Evolutionary conservation across 2,329 filamentous ascomycete genomes (phyloP), one percentile per base, ranked within the genome.

Genomic region (Aspergillus intermedius): DNA sequence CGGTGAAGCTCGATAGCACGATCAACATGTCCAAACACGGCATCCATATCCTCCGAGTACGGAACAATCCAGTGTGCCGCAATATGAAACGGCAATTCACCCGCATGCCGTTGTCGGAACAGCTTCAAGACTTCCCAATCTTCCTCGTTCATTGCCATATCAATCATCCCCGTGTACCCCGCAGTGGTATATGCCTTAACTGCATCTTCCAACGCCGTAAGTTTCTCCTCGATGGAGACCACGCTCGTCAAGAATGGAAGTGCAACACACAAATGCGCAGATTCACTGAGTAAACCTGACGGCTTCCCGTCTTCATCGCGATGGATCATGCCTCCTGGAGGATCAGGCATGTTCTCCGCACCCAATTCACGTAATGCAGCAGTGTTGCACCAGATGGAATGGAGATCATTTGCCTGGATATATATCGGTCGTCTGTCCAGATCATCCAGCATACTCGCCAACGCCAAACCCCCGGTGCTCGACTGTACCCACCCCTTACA

Each of bases 121-220:
- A 66, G 58, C 3, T 71, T 60, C 19, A 77, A 55, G 0, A 73
- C 65, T 40, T 69, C 69, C 75, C 75, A 78, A 1, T 66, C 65
- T 19, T 66, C 65, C 30, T 77, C 74, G 46, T 77, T 74, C 73
- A 76, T 77, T 17, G 74, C 75, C 75, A 77, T 77, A 42, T 77
- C 75, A 5, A 77, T 66, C 32, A 75, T 60, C 2, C 74, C 74
- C 0, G 75, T 77, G 47, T 74, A 75, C 1, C 75, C 75, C 0
- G 68, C 69, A 0, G 65, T 60, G 23, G 71, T 71, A 49, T 77
- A 77, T 8, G 69, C 65, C 0, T 57, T 52, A 42, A 75, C 65
- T 0, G 73, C 75, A 2, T 66, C 61, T 17, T 64, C 62, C 34
- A 77, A 54, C 0, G 72, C 68, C 5, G 54, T 54, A 40, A 70